A percentile compares a stretch with the other conserved stretches of the same genome.
Conservation (phyloP, 1,284 basidiomycete genomes). For the Ceratobasidium sp. region DNA sequence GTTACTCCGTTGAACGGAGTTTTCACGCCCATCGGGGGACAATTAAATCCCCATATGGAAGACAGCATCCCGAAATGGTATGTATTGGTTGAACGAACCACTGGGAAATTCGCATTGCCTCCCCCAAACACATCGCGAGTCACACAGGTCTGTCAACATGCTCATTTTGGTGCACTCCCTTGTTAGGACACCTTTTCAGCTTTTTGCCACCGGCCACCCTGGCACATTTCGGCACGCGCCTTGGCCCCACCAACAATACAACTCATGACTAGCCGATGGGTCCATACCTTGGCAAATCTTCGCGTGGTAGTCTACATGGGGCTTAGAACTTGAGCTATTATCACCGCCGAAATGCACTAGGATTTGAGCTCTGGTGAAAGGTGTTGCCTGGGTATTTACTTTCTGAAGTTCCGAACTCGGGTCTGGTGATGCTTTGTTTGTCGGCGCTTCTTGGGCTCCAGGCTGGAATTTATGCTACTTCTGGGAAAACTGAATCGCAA, state of each 20-base stretch:
- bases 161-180: conserved; percentile 24
- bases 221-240: not conserved
- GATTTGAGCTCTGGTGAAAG: conserved; percentile 5
- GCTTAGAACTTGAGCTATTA: not conserved
- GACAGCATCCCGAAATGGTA: conserved; percentile 19
- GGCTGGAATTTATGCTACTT: not conserved
- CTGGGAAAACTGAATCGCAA: conserved; percentile 9
- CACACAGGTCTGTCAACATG: not conserved
- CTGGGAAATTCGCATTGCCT: conserved; percentile 24
- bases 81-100: conserved; percentile 9
- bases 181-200: conserved; percentile 8
- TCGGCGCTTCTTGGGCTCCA: not conserved
- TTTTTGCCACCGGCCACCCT: conserved; percentile 27
- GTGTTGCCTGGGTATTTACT: too few relatives aligned
- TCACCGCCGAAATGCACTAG: conserved; percentile 11
- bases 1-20: conserved; percentile 35
- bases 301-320: not conserved
- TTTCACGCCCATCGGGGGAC: not conserved
- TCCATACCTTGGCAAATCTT: not conserved
- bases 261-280: not conserved
- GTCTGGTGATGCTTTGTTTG: conserved; percentile 5
- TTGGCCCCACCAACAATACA: not conserved
- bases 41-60: conserved; percentile 15
- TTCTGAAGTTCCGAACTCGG: conserved; percentile 15
- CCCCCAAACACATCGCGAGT: conserved; percentile 6